Evolutionary conservation across 2,329 filamentous ascomycete genomes (phyloP).

Genomic region (Falciphora oryzae): DNA sequence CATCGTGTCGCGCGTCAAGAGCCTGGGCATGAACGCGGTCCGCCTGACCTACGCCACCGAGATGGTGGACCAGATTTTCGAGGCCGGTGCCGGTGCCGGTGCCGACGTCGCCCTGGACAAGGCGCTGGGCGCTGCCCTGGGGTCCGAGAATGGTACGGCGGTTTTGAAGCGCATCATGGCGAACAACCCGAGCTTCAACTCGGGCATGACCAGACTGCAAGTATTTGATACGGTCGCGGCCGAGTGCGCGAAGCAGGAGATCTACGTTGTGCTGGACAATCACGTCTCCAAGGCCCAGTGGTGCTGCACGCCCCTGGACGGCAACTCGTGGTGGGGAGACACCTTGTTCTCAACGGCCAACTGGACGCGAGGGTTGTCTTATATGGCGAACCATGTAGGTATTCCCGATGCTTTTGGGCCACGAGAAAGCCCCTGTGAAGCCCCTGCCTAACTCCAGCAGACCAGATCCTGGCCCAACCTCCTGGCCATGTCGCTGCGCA

Average conservation of each 20-base stretch:
- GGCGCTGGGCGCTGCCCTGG: slow-evolving; percentile 34
- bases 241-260: slow-evolving; percentile 40
- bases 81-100: slow-evolving; percentile 30
- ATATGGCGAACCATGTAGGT: slow-evolving; percentile 35
- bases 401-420: too few relatives aligned
- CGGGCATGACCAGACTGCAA: slow-evolving; percentile 39
- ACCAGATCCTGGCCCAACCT: slow-evolving; percentile 32
- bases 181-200: slow-evolving; percentile 44
- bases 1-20: slow-evolving; percentile 44
- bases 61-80: slow-evolving; percentile 46
- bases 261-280: slow-evolving; percentile 45
- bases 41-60: slow-evolving; percentile 51
- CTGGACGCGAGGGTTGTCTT: slow-evolving; percentile 47
- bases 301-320: slow-evolving; percentile 41
- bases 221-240: slow-evolving; percentile 50
- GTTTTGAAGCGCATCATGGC: slow-evolving; percentile 39
- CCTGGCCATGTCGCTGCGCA: slow-evolving; percentile 36
- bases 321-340: slow-evolving; percentile 48
- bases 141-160: slow-evolving; percentile 39
- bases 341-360: slow-evolving; percentile 45
- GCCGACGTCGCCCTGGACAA: slow-evolving; percentile 30
- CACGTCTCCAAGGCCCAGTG: slow-evolving; percentile 43
- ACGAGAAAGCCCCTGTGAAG: too few relatives aligned
- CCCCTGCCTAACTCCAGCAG: background rate
- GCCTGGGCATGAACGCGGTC: slow-evolving; percentile 48